Evolutionary conservation across 2,329 filamentous ascomycete genomes (phyloP).

Genomic region (Zasmidium citrigriseum): DNA sequence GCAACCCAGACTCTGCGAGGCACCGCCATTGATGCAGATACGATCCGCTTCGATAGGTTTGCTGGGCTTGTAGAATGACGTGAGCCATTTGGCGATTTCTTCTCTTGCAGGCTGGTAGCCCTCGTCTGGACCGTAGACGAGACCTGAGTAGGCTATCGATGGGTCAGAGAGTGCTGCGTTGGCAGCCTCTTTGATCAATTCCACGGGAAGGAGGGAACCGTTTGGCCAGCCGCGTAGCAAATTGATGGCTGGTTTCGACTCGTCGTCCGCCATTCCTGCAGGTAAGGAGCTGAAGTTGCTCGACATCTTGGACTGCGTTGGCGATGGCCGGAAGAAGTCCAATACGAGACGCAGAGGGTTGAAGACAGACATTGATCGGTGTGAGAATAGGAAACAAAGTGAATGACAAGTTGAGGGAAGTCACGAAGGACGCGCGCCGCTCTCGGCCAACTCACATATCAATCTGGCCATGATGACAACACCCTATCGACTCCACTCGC

Average conservation of each 20-base stretch:
- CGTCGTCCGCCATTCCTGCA: constrained; percentile 1
- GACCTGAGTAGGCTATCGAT: constrained; percentile 59
- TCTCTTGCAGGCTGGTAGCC: constrained; percentile 71
- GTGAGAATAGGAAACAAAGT: too few relatives aligned
- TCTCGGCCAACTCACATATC: too few relatives aligned
- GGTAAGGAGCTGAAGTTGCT: not conserved
- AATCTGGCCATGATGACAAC: too few relatives aligned
- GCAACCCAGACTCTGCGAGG: constrained; percentile 78
- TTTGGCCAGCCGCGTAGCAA: constrained; percentile 70
- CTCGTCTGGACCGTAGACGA: constrained; percentile 77
- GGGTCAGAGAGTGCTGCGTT: constrained; percentile 63
- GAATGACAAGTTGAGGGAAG: too few relatives aligned
- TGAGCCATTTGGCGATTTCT: constrained; percentile 71
- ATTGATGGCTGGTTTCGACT: constrained; percentile 52
- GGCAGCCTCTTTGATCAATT: constrained; percentile 62
- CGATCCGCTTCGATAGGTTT: constrained; percentile 54
- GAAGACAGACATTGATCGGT: constrained; percentile 9
- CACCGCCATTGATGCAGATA: constrained; percentile 81
- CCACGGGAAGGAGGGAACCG: constrained; percentile 64
- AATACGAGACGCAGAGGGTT: constrained; percentile 13
- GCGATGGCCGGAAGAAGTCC: constrained; percentile 10
- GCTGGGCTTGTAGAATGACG: constrained; percentile 56
- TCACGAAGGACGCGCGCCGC: too few relatives aligned
- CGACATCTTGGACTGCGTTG: not conserved
- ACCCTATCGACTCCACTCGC: too few relatives aligned